A percentile compares a stretch with the other conserved stretches of the same genome.
phyloP scores from a whole-genome alignment of 176 grass and related monocot genomes.

The Musa itinerans region DNA sequence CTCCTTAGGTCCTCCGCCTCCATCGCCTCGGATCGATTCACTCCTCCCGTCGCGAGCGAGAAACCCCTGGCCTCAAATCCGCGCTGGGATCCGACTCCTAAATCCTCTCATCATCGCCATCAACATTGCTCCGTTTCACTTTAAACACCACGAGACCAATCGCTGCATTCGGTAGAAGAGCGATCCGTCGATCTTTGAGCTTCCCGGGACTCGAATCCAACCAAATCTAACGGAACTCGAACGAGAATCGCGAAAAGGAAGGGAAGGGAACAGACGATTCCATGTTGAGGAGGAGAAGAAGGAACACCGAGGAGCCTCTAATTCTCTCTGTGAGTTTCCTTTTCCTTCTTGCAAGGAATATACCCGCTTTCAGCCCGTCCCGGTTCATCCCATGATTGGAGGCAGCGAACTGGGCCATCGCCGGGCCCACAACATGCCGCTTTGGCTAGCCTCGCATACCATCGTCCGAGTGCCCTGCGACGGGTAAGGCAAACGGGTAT shows the following conservation, averaged over 20 bases:
- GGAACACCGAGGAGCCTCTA: neutral
- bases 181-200: neutral
- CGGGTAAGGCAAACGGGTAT: too few relatives aligned
- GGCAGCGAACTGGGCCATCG: too few relatives aligned
- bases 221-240: conserved; percentile 4
- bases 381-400: too few relatives aligned
- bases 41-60: neutral
- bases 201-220: neutral
- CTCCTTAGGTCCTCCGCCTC: conserved; percentile 40
- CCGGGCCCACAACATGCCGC: too few relatives aligned
- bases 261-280: neutral
- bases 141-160: neutral
- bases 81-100: neutral
- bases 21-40: conserved; percentile 23
- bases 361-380: neutral
- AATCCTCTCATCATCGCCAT: neutral
- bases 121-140: neutral
- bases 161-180: neutral
- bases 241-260: neutral
- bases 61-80: neutral
- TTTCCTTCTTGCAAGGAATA: neutral
- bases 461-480: too few relatives aligned
- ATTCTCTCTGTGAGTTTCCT: neutral
- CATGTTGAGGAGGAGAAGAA: neutral
- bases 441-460: too few relatives aligned